These are phyloP conservation scores for Apiotrichum montevideense DNA, from an alignment of 1,284 basidiomycete genomes.

Conservation along the genomic window DNA sequence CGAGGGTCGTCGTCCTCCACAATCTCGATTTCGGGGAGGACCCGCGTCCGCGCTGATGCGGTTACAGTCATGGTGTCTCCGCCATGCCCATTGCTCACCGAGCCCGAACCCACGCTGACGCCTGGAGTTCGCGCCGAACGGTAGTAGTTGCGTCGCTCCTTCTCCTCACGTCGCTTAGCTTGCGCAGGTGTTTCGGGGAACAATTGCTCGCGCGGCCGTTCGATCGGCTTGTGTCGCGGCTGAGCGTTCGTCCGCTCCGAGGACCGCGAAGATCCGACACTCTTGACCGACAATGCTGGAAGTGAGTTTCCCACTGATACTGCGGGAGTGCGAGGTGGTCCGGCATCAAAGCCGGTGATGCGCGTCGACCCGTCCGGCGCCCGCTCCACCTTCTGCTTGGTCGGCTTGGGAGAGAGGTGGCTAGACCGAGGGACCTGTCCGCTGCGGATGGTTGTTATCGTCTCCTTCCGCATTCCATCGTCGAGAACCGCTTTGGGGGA, in stretches of 20 bases:
- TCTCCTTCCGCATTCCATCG: neutral
- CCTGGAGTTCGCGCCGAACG: conserved; percentile 1
- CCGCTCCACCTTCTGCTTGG: conserved; percentile 21
- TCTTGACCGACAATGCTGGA: conserved; percentile 2
- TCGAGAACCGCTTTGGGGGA: neutral
- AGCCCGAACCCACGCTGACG: no score
- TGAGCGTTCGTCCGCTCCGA: conserved; percentile 1
- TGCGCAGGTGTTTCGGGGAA: conserved; percentile 45
- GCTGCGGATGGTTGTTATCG: conserved; percentile 3
- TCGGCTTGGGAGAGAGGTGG: neutral
- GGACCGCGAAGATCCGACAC: conserved; percentile 6
- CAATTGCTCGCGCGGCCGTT: conserved; percentile 34
- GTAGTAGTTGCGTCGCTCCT: conserved; percentile 23
- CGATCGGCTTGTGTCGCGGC: conserved; percentile 22
- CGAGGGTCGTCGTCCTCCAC: conserved; percentile 44
- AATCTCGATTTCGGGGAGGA: conserved; percentile 43
- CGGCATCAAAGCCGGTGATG: conserved; percentile 36
- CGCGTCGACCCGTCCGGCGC: conserved; percentile 26
- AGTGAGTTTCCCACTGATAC: neutral
- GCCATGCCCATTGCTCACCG: neutral
- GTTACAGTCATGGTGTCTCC: conserved; percentile 1
- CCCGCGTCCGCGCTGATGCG: conserved; percentile 15
- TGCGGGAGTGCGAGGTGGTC: conserved; percentile 8
- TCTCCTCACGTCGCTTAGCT: conserved; percentile 38
- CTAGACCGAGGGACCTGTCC: neutral